Evolutionary conservation across 768 basidiomycete species (phyloP).

Genomic region (Strobilomyces confusus): DNA sequence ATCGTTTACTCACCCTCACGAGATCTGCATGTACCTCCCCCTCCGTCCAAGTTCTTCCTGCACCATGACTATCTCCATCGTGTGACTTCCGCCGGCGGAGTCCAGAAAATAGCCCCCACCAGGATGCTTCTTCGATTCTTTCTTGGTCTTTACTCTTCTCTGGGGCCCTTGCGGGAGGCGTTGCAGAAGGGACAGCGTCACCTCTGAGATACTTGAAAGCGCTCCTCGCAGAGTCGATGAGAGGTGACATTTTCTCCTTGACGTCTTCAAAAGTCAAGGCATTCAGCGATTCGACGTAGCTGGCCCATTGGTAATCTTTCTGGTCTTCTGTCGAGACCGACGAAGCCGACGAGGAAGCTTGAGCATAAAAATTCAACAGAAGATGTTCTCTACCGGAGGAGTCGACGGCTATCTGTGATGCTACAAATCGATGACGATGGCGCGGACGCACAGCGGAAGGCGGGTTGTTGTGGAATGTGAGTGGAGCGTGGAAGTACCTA

Average conservation of each 20-base stretch:
- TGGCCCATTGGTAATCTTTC: conserved; percentile 10
- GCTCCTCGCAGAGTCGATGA: conserved; percentile 49
- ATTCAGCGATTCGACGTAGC: conserved; percentile 45
- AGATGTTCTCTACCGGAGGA: conserved; percentile 75
- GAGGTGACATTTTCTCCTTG: conserved; percentile 36
- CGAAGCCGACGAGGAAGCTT: conserved; percentile 42
- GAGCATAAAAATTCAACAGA: conserved; percentile 78
- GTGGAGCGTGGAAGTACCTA: conserved; percentile 62
- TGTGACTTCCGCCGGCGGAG: conserved; percentile 42
- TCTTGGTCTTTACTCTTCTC: conserved; percentile 29
- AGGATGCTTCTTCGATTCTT: conserved; percentile 32
- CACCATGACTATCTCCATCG: conserved; percentile 29
- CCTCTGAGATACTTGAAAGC: conserved; percentile 76
- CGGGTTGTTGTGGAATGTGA: conserved; percentile 78
- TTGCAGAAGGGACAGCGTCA: conserved; percentile 41
- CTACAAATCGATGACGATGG: conserved; percentile 79
- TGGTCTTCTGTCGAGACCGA: conserved; percentile 29
- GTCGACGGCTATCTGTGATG: conserved; percentile 73
- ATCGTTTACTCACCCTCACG: conserved; percentile 51
- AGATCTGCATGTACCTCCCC: conserved; percentile 82
- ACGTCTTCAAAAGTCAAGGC: conserved; percentile 57
- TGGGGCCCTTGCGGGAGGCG: conserved; percentile 29
- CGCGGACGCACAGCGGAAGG: conserved; percentile 72
- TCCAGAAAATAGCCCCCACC: conserved; percentile 65
- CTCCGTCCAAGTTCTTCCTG: conserved; percentile 54